Evolutionary conservation across 1,139 yeast genomes (phyloP), one percentile per base, ranked within the genome.

Genomic region (Saccharomyces uvarum): DNA sequence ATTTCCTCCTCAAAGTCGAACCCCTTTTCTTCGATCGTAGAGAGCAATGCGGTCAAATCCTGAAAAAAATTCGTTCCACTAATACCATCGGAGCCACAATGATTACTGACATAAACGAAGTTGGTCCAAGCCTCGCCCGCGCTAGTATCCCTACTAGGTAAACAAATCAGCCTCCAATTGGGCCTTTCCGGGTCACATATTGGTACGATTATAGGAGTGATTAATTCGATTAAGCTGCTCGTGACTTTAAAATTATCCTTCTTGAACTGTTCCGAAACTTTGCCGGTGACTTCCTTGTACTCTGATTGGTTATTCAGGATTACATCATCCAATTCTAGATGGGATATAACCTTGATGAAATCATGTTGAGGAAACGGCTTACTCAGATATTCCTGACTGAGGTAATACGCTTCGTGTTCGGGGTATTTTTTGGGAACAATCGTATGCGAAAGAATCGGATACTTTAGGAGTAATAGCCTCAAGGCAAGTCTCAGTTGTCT

Each of bases 11-110:
- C 42, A 3, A 24, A 27, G 16, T 44, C 51, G 27, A 47, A 51
- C 13, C 48, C 9, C 4, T 14, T 24, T n/a, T 28, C 14, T 7
- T 52, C 49, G 13, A 13, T n/a, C 4, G 46, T 14, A 32, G 56
- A 53, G 14, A 64, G 28, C 3, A 48, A 50, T 2, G 47, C 47
- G 5, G 54, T 51, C 16, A 65, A 49, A 49, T 63, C 68, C 48
- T 61, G 56, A 32, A 64, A 58, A 28, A 65, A 49, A 53, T 64
- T 63, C 7, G 60, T 52, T 48, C 61, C 60, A 26, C 62, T 61
- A 21, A 54, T 55, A 4, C 63, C 69, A 53, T 65, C 69, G 7
- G 63, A 57, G 42, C 58, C 56, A 48, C 61, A 57, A 54, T 65
- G 69, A 48, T 65, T 64, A 42, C 65, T 60, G 33, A 65, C 50